Base-by-base conservation (phyloP, 768 basidiomycete genomes). In the Termitomyces sp. region DNA sequence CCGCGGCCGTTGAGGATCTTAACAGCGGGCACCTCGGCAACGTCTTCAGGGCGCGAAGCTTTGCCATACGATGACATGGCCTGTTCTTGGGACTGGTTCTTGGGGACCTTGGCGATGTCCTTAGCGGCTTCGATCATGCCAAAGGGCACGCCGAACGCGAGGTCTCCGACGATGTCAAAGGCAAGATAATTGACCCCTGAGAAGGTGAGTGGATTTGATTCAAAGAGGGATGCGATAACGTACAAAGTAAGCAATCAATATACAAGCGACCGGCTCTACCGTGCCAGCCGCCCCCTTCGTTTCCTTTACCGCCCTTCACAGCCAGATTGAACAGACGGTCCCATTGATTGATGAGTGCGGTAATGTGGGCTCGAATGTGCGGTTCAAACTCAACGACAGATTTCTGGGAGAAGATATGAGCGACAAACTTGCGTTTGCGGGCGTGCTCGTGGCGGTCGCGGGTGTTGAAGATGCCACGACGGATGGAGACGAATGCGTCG, bases 391-490 rank as follows among this genome's bases (percentile, higher is more conserved):
- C 89, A 57, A 90, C 67, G 4, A 96, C 91, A 54, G 71, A 89
- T 74, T 94, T 94, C 66, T 89, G 87, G 1, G 86, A 86, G 71
- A 91, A 91, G 63, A 91, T 86, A 66, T 90, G 84, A 0, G 90
- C 86, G 46, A 96, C 82, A 58, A 97, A 90, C 73, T 96, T 96
- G 73, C 92, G 85, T 72, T 94, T 96, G 43, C 93, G 84, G 6
- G 89, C 79, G 67, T 96, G 93, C 56, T 92, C 89, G 6, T 71
- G 66, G 33, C 91, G 83, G 64, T 88, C 82, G 45, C 91, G 83
- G 17, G 87, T 89, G 68, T 86, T 90, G 80, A 91, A 91, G 30
- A 91, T 72, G 1, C 87, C 87, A 31, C 85, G 80, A 33, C 73
- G 74, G 56, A 89, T 88, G 30, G 86, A 85, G 26, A 91, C 87